Percentiles rank a stretch among this genome's conserved stretches.
Conservation (phyloP, 768 basidiomycete genomes). For the Lactarius sp. region DNA sequence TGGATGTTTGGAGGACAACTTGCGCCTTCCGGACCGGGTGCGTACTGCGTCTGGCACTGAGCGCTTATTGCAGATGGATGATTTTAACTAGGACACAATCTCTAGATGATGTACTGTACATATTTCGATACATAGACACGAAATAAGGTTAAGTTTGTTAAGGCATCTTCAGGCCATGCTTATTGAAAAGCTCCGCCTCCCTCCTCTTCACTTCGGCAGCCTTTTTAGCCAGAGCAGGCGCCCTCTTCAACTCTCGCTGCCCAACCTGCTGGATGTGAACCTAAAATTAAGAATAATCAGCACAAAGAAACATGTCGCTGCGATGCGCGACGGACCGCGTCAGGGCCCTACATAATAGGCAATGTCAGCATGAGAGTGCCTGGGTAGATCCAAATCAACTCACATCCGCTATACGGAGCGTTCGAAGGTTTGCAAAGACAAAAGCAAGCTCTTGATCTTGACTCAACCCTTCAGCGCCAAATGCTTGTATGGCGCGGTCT, state of each 20-base stretch:
- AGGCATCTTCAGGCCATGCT: slow-evolving; percentile 55
- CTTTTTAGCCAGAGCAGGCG: slow-evolving; percentile 52
- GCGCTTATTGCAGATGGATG: background rate
- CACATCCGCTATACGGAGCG: slow-evolving; percentile 84
- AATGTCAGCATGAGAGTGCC: slow-evolving; percentile 3
- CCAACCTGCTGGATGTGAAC: slow-evolving; percentile 97
- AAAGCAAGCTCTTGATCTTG: slow-evolving; percentile 83
- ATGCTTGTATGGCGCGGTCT: slow-evolving; percentile 94
- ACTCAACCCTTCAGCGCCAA: slow-evolving; percentile 93
- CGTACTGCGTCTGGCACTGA: background rate
- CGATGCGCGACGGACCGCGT: slow-evolving; percentile 49
- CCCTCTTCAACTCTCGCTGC: slow-evolving; percentile 79
- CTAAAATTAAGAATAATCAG: slow-evolving; percentile 35
- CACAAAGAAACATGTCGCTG: background rate
- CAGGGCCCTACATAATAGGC: slow-evolving; percentile 54
- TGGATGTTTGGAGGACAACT: background rate
- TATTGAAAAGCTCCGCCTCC: slow-evolving; percentile 55
- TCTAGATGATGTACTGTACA: background rate
- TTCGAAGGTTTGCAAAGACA: slow-evolving; percentile 76
- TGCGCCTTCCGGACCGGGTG: background rate
- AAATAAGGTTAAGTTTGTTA: slow-evolving; percentile 37
- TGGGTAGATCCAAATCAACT: slow-evolving; percentile 28
- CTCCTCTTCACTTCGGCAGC: slow-evolving; percentile 52
- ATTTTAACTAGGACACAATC: too few species aligned
- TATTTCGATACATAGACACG: background rate